Conservation (phyloP, 2,329 filamentous ascomycete species). For the Aspergillus sojae region DNA sequence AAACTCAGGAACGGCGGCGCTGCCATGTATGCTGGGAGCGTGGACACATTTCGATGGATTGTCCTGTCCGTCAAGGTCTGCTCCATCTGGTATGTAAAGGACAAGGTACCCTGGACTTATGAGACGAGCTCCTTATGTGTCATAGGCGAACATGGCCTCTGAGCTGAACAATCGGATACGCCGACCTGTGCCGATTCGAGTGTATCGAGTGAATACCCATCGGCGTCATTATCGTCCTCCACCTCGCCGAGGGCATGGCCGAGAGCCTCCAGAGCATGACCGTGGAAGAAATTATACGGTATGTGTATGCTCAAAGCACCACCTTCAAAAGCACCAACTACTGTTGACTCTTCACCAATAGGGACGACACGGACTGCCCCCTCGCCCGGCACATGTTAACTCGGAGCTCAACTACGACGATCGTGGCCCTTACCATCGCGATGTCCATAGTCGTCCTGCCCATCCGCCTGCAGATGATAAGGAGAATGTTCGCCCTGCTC, state of each 20-base stretch:
- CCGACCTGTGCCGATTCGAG: neutral
- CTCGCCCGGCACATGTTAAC: neutral
- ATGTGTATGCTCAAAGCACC: neutral
- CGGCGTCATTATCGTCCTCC: neutral
- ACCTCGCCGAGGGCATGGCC: neutral
- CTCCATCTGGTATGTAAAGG: neutral
- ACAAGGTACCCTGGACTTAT: neutral
- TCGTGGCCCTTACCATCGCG: neutral
- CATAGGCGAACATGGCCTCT: neutral
- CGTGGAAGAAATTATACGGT: neutral
- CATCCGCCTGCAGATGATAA: neutral
- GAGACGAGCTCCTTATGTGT: neutral
- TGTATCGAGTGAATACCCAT: neutral
- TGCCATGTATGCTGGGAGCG: constrained; percentile 7
- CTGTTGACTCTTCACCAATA: neutral
- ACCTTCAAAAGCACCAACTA: neutral
- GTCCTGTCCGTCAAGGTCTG: neutral
- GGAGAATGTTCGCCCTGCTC: neutral
- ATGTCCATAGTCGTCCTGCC: neutral
- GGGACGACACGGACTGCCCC: neutral
- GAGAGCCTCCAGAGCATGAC: neutral
- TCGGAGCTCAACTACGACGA: constrained; percentile 8
- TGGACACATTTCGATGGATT: constrained; percentile 1
- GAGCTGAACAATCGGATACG: neutral
- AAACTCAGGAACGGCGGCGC: neutral